Conservation (phyloP, 2,329 filamentous ascomycete species). For the Fusarium coffeatum region DNA sequence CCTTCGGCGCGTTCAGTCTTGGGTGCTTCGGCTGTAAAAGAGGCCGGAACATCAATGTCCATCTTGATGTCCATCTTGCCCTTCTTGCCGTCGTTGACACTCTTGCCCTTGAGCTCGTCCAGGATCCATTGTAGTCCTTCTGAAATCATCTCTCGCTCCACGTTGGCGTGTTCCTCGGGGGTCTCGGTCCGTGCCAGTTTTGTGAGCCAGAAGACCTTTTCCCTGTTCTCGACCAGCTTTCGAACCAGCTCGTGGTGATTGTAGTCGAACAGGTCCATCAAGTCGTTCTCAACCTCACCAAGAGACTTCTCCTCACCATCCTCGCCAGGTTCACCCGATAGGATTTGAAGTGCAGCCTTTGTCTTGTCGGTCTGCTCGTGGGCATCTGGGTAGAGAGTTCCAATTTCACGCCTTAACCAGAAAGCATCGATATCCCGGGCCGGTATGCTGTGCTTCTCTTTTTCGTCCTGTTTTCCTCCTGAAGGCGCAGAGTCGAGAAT, state of each 20-base stretch:
- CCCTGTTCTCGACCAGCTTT: slow-evolving; percentile 89
- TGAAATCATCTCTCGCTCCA: slow-evolving; percentile 92
- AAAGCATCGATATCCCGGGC: slow-evolving; percentile 96
- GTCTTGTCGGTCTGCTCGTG: slow-evolving; percentile 96
- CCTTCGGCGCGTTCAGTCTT: slow-evolving; percentile 72
- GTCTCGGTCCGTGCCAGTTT: slow-evolving; percentile 85
- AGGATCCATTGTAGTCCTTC: slow-evolving; percentile 88
- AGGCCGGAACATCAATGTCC: slow-evolving; percentile 83
- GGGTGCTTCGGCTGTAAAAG: slow-evolving; percentile 61
- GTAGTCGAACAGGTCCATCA: slow-evolving; percentile 98
- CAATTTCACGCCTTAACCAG: slow-evolving; percentile 95
- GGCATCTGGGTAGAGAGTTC: slow-evolving; percentile 86
- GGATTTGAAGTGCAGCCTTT: slow-evolving; percentile 81
- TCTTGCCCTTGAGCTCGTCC: slow-evolving; percentile 85
- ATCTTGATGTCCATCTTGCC: slow-evolving; percentile 90
- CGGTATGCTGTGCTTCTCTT: slow-evolving; percentile 73
- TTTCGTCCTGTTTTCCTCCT: slow-evolving; percentile 59
- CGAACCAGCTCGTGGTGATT: slow-evolving; percentile 94
- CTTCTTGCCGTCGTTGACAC: slow-evolving; percentile 68
- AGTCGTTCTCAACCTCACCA: slow-evolving; percentile 95
- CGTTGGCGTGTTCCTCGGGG: slow-evolving; percentile 76
- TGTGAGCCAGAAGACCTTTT: slow-evolving; percentile 96
- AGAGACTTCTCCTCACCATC: slow-evolving; percentile 86
- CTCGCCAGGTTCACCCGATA: slow-evolving; percentile 79
- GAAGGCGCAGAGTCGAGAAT: slow-evolving; percentile 77